Base-by-base conservation (phyloP, 768 basidiomycete genomes). In the Termitomyces sp. region DNA sequence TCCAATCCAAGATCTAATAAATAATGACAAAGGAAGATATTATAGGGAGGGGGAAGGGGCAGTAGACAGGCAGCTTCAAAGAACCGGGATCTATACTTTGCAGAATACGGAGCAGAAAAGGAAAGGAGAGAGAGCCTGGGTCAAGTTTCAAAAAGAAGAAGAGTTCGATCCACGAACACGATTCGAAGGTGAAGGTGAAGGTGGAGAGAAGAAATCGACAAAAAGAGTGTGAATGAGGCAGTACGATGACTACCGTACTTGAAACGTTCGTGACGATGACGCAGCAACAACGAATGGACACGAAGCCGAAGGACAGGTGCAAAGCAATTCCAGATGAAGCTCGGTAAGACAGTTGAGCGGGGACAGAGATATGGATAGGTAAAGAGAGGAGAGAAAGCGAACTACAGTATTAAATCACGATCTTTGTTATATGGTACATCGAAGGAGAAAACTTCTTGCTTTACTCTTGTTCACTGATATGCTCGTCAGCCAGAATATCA, bases 351-450 rank as follows among this genome's bases (percentile, higher is more conserved):
- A 31, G 13, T 33, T n/a, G 8, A 34, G 16, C 29, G 29, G 33
- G 50, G n/a, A 57, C n/a, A 39, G 16, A n/a, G n/a, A 22, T 16
- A 46, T 7, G 6, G 8, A 29, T 20, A 15, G 28, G 24, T 1
- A 16, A 9, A 20, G 26, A 7, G 20, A 33, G 9, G 20, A 13
- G 22, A 16, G 37, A 22, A 28, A 39, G 5, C 24, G 18, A 51
- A 28, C 36, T 51, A 26, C 24, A 39, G 36, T 51, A 58, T 54
- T 54, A 58, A 52, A 54, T 58, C 37, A 33, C 37, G 9, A 54
- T 41, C 29, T 33, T 31, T 22, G 20, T 39, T 42, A 48, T 53
- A 54, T 39, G 10, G 13, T 54, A 58, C 46, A 58, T 29, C 4
- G 5, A 53, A 44, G 24, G 26, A 16, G n/a, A 44, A 41, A 20